Percentiles rank a stretch among this genome's conserved stretches.
Conservation (phyloP, 805 yeast species). For the Saccharomycopsis microspora region DNA sequence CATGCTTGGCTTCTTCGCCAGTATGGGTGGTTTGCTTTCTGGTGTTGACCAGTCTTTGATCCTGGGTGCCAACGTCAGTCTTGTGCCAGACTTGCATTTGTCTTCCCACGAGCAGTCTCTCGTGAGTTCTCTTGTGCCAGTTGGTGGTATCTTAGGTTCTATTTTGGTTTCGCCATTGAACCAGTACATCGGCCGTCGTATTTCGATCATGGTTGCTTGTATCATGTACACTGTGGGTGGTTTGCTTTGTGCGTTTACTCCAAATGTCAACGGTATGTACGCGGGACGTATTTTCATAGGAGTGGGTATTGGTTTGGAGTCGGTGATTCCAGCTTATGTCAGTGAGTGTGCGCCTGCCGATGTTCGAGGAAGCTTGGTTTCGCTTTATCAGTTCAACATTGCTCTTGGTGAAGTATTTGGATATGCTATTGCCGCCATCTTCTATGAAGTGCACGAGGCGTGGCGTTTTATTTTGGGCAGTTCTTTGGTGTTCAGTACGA, state of each 20-base stretch:
- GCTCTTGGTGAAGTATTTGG: constrained; percentile 61
- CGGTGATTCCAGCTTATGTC: constrained; percentile 54
- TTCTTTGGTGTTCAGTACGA: constrained; percentile 45
- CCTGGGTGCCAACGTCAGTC: constrained; percentile 48
- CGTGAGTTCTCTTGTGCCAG: constrained; percentile 51
- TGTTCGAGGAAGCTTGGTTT: constrained; percentile 50
- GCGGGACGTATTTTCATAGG: constrained; percentile 53
- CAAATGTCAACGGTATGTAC: constrained; percentile 35
- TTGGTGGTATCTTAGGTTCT: constrained; percentile 58
- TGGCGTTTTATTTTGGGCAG: constrained; percentile 63
- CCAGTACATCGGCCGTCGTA: constrained; percentile 43
- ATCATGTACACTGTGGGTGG: constrained; percentile 52
- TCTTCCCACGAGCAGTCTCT: constrained; percentile 35
- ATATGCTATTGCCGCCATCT: constrained; percentile 51
- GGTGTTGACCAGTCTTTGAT: constrained; percentile 61
- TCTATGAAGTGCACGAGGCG: constrained; percentile 42
- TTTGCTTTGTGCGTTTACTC: constrained; percentile 43
- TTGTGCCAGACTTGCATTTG: constrained; percentile 32
- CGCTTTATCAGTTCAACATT: constrained; percentile 51
- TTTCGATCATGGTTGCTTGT: constrained; percentile 44
- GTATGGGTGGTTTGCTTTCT: constrained; percentile 53
- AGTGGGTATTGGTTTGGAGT: constrained; percentile 55
- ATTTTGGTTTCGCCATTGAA: constrained; percentile 47
- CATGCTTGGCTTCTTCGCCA: constrained; percentile 44
- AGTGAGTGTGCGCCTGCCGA: constrained; percentile 48